Evolutionary conservation across 176 grass and related monocot genomes (phyloP), one percentile per base, ranked within the genome.

Genomic region (Alopecurus myosuroides): DNA sequence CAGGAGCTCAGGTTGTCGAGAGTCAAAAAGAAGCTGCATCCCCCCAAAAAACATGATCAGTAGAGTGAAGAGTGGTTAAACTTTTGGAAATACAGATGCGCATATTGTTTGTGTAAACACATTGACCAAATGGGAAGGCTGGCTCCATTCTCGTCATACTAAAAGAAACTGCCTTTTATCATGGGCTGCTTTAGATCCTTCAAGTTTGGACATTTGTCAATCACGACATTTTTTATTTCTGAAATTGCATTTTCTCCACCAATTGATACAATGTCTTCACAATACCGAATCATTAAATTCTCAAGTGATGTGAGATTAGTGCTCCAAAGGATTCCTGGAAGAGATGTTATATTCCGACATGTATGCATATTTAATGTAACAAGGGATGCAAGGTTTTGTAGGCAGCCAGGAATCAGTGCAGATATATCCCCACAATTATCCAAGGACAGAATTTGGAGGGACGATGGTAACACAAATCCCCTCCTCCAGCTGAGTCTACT

Each of bases 241-340:
- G 26, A 28, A 74, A 55, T 64, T 3, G 6, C 29, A 0, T 18
- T 29, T 67, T 20, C 63, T 36, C 63, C 63, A 5, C 63, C 63
- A 75, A 84, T 63, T 10, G 67, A 73, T 6, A 31, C 37, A 15
- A 83, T 53, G 49, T 61, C 19, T 25, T 37, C 1, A 61, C 68
- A 74, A 14, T 0, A 0, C 0, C 0, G 0, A 74, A 83, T 45
- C 14, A 0, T 0, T 9, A 83, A 46, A 3, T 22, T 9, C 18
- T 25, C 3, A 36, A 67, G 63, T 36, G 63, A 36, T 22, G 63
- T 36, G 63, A 68, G 64, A 39, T 1, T 37, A n/a, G 18, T 68
- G 8, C 17, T 35, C 63, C 63, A 66, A 35, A 66, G 30, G 1
- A 0, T 35, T 14, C 63, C 63, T 35, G 63, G 63, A 66, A 66